These are phyloP conservation scores for Irpex sp. DNA, from an alignment of 1,284 basidiomycete species.

Conservation along the genomic window DNA sequence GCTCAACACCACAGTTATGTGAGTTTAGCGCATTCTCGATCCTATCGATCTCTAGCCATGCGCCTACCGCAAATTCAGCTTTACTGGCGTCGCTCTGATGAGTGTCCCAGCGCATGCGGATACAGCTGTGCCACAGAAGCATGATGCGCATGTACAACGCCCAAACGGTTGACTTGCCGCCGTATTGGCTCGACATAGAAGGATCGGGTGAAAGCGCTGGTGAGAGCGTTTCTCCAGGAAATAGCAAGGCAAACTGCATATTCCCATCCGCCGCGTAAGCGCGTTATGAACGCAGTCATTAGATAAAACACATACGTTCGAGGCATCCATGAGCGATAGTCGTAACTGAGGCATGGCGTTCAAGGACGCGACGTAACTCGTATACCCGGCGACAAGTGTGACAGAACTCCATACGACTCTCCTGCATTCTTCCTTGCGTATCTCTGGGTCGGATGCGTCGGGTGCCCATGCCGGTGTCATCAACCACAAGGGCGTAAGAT, in stretches of 20 bases:
- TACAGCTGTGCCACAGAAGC: constrained; percentile 69
- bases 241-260: constrained; percentile 59
- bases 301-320: constrained; percentile 43
- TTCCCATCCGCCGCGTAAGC: too few relatives aligned
- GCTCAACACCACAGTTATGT: constrained; percentile 65
- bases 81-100: constrained; percentile 43
- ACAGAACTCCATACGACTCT: constrained; percentile 69
- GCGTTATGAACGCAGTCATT: too few relatives aligned
- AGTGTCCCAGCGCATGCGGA: constrained; percentile 49
- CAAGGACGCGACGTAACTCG: constrained; percentile 52
- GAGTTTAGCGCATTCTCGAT: constrained; percentile 59
- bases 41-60: constrained; percentile 69
- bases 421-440: constrained; percentile 68
- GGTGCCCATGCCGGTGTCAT: constrained; percentile 61
- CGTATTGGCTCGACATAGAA: constrained; percentile 15
- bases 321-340: constrained; percentile 59
- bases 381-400: constrained; percentile 58
- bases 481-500: constrained; percentile 61
- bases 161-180: constrained; percentile 62
- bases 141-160: constrained; percentile 65
- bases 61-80: constrained; percentile 57
- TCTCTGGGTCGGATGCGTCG: constrained; percentile 56
- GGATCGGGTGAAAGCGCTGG: constrained; percentile 19
- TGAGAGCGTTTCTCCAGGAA: constrained; percentile 57
- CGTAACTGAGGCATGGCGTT: constrained; percentile 35